Base-by-base conservation (phyloP, 345 rosid species). In the Arabidopsis suecica region DNA sequence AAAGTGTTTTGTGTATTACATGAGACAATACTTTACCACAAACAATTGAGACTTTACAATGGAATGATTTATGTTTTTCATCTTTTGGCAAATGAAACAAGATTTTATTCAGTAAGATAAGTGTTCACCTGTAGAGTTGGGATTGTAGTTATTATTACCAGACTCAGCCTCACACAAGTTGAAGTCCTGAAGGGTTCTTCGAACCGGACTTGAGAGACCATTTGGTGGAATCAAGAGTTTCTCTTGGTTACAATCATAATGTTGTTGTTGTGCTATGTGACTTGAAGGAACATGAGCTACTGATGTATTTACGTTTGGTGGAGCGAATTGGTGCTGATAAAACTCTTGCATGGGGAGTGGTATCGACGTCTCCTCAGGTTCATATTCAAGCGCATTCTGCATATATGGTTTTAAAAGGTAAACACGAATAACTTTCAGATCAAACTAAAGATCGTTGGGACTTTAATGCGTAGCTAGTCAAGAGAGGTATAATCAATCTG, bases 361-460 rank as follows among this genome's bases (percentile, higher is more conserved):
- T 62, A 77, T 61, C 2, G 91, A 68, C 6, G 86, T 68, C 48
- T 91, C 97, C 54, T 89, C 96, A 57, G 81, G 80, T 32, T 87
- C 82, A 75, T 74, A 78, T 42, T 91, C 97, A 32, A 93, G 81
- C 69, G 88, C 98, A 75, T 88, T 89, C 98, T 93, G 80, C 71
- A 78, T 8, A 37, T 37, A 44, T 12, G 36, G n/a, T 58, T 33
- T 4, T 7, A n/a, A 16, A 49, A 9, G 48, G 42, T 7, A 67
- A 30, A 59, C 73, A 67, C 20, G 10, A 7, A 3, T 61, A 6
- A 40, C 5, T 13, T 50, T 49, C n/a, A 33, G 42, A 50, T 59
- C 54, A 75, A 34, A 48, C n/a, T 49, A 44, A 49, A 50, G 40
- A 61, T 14, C 48, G 20, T 60, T 32, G 38, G 38, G 68, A 50